Conservation (phyloP, 2,329 filamentous ascomycete genomes). For the Xylaria sp. region DNA sequence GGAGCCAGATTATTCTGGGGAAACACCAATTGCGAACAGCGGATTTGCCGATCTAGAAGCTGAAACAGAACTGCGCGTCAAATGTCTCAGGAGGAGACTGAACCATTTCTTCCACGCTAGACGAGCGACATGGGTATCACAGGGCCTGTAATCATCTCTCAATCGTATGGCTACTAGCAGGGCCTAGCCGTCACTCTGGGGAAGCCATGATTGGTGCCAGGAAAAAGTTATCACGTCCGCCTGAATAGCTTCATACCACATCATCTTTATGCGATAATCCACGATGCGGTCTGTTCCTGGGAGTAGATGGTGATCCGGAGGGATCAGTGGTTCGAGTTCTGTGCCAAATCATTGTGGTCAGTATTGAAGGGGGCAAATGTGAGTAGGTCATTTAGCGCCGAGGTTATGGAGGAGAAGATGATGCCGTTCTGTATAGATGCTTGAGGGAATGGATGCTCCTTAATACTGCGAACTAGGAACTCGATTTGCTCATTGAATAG, state of each 20-base stretch:
- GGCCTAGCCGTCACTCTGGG: not conserved
- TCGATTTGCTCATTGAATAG: too few relatives aligned
- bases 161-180: not conserved
- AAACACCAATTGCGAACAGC: not conserved
- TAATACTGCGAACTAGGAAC: too few relatives aligned
- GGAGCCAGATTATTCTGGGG: not conserved
- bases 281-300: not conserved
- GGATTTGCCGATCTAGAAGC: not conserved
- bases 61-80: slow-evolving; percentile 7
- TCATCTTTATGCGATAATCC: not conserved
- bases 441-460: too few relatives aligned
- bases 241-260: not conserved
- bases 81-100: not conserved
- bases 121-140: too few relatives aligned
- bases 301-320: not conserved
- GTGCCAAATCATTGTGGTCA: not conserved
- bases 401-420: not conserved
- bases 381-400: not conserved
- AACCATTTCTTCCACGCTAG: not conserved
- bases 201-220: not conserved
- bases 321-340: not conserved
- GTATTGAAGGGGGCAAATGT: not conserved
- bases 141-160: not conserved
- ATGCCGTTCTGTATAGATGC: not conserved
- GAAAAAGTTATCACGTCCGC: not conserved